Evolutionary conservation across 768 basidiomycete genomes (phyloP).

Genomic region (Pulveroboletus sp.): DNA sequence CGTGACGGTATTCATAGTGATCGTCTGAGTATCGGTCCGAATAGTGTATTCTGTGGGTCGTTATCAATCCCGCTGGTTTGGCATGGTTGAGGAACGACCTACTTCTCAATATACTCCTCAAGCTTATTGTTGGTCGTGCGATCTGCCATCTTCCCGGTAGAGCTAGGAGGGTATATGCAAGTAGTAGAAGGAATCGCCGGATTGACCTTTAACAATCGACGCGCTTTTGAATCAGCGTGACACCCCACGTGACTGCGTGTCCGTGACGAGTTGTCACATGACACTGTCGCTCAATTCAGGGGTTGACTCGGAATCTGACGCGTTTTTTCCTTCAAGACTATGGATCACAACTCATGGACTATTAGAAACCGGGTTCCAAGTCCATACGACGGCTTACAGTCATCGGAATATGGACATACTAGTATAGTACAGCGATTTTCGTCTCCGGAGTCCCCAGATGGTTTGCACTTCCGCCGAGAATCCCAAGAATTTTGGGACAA

Average conservation of each 20-base stretch:
- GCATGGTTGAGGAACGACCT: slow-evolving; percentile 17
- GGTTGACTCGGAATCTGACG: neutral
- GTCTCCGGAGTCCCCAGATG: slow-evolving; percentile 11
- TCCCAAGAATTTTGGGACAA: slow-evolving; percentile 6
- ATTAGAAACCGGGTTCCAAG: neutral
- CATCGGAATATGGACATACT: neutral
- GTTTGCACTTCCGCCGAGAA: slow-evolving; percentile 4
- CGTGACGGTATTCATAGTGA: slow-evolving; percentile 92
- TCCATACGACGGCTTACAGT: neutral
- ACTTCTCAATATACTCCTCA: slow-evolving; percentile 82
- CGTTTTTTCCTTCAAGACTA: slow-evolving; percentile 12
- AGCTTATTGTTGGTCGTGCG: slow-evolving; percentile 49
- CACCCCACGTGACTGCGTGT: slow-evolving; percentile 25
- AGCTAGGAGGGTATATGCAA: slow-evolving; percentile 15
- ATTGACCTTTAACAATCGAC: neutral
- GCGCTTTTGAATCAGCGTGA: slow-evolving; percentile 6
- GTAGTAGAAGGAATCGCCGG: slow-evolving; percentile 1
- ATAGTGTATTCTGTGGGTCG: slow-evolving; percentile 69
- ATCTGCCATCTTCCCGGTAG: slow-evolving; percentile 21
- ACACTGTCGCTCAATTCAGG: neutral
- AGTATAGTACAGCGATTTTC: neutral
- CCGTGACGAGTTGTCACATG: slow-evolving; percentile 23
- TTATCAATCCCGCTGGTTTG: slow-evolving; percentile 16
- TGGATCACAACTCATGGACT: slow-evolving; percentile 12
- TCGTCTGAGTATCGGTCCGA: slow-evolving; percentile 93